Evolutionary conservation across 768 basidiomycete species (phyloP), one percentile per base, ranked within the genome.

Genomic region (Phylloporus arenicola): DNA sequence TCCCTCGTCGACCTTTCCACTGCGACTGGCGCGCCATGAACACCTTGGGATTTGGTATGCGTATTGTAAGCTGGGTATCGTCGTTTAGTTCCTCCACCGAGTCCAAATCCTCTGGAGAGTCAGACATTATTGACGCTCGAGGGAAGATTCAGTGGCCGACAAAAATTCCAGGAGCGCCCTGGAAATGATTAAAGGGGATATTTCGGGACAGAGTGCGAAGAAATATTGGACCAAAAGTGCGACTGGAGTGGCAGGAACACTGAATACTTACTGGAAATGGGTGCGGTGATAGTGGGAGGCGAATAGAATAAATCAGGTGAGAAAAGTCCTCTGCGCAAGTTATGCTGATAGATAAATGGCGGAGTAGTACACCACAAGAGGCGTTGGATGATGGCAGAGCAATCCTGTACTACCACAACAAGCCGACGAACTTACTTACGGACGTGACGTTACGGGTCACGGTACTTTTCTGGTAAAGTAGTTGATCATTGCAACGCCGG

Each of bases 1-100:
- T 86, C 45, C 84, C 84, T 68, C 84, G 75, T 51, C 83, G 77
- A 51, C 84, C 83, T 55, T 84, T 83, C 84, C 84, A 86, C 49
- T 81, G 80, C 37, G 83, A 86, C 64, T 82, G 82, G 53, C 78
- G 81, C 60, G 77, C 81, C 78, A 81, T 77, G 65, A 78, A 84
- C 45, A 79, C 73, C 70, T 80, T 82, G 31, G 80, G 79, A 59
- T 83, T 84, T 3, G 83, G 83, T 56, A 85, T 84, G 51, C 78
- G 74, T 58, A 84, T 83, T 42, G 76, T 82, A 57, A 84, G 72
- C 53, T 77, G 78, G 43, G 70, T 70, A 61, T 80, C 78, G 64
- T 76, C 78, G 50, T 68, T 68, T 50, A 62, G 56, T 49, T 74
- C 74, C 52, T 68, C 72, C 24, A 64, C 59, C 29, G 69, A 68